Evolutionary conservation across 192 early-diverging fungal species (phyloP).

Genomic region (Pecoramyces ruminantium): DNA sequence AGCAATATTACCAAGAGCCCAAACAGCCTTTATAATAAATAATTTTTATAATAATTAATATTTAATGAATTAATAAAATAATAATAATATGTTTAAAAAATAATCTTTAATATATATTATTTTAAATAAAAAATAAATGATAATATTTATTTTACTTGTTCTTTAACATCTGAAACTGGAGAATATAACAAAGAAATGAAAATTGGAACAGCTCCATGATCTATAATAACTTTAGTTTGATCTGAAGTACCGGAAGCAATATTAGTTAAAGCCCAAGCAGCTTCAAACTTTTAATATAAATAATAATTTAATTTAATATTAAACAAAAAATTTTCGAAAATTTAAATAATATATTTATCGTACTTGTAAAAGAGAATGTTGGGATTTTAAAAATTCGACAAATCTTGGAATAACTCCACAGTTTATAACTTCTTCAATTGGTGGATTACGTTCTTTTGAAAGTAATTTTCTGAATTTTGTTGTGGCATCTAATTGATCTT

Average conservation of each 20-base stretch:
- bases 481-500: constrained; percentile 64
- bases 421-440: constrained; percentile 88
- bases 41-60: too few species aligned
- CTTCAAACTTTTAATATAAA: constrained; percentile 61
- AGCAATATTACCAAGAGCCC: constrained; percentile 99
- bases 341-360: too few species aligned
- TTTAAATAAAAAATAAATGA: too few species aligned
- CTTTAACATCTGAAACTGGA: constrained; percentile 70
- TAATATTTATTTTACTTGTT: constrained; percentile 80
- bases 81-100: too few species aligned
- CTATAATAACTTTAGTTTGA: constrained; percentile 88
- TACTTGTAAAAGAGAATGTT: constrained; percentile 72
- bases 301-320: not conserved
- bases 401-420: constrained; percentile 86
- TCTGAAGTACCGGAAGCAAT: constrained; percentile 90
- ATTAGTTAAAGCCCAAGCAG: constrained; percentile 98
- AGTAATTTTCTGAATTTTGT: constrained; percentile 86
- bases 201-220: constrained; percentile 76
- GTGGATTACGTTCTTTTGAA: constrained; percentile 85
- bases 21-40: constrained; percentile 65
- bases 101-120: not conserved
- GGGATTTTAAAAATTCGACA: constrained; percentile 80
- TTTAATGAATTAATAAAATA: too few species aligned
- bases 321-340: too few species aligned
- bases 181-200: constrained; percentile 80